Evolutionary conservation across 2,329 filamentous ascomycete genomes (phyloP), one percentile per base, ranked within the genome.

Genomic region (Xylaria sp.): DNA sequence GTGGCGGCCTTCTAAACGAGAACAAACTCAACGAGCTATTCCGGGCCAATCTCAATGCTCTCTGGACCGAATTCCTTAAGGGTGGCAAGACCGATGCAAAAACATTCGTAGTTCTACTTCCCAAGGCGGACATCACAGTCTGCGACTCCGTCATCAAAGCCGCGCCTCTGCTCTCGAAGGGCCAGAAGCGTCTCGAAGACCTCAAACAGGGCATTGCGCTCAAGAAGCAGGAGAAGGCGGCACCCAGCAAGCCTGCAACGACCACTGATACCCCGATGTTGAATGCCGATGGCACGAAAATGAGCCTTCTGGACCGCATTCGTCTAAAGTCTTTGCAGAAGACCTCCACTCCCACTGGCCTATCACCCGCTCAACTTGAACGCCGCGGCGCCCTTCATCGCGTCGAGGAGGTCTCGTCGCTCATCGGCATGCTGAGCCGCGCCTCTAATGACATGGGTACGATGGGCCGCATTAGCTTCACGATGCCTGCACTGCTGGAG

Each of bases 231-330:
- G 73, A 79, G 61, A 76, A 76, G 61, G 72, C 76, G 44, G 64
- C 66, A 13, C 66, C 71, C 55, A 72, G 74, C 30, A 65, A 71
- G 11, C 68, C 72, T 62, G 52, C 67, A 61, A 68, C 37, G 37
- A 9, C 37, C 9, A 6, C 65, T 57, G 67, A 68, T 49, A 65
- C 72, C 3, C 59, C 72, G 0, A 65, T 73, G 58, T 65, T 75
- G 44, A 80, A 79, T 61, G 63, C 76, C 1, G 77, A 78, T 54
- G 79, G 76, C 49, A 73, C 74, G 51, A 79, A 86, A 75, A 85
- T 88, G 76, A 84, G 83, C 56, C 83, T 95, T 23, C 79, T 94
- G 59, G 89, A 92, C 72, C 87, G 89, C 53, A 83, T 95, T 64
- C 86, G 88, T 63, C 79, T 82, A 57, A 93, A 93, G 76, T 83